phyloP scores from a whole-genome alignment of 2,329 filamentous ascomycete species.

The Rutstroemia sp. region DNA sequence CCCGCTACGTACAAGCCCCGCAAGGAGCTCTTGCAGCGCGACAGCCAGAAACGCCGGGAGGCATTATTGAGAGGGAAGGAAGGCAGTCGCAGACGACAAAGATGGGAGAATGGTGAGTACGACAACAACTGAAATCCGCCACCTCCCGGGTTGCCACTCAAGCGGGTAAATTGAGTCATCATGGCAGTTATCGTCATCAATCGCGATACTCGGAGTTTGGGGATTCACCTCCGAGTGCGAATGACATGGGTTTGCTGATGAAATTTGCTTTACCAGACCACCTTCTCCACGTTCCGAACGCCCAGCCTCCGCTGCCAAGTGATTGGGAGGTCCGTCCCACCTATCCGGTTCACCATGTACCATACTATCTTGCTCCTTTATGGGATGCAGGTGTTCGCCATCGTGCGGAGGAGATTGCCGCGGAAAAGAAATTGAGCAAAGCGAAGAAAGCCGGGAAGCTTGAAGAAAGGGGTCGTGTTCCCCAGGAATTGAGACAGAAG shows the following conservation, averaged over 20 bases:
- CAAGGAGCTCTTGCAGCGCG: constrained; percentile 39
- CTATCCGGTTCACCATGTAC: constrained; percentile 68
- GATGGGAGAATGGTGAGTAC: constrained; percentile 86
- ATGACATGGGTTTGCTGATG: constrained; percentile 3
- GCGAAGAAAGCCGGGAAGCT: constrained; percentile 17
- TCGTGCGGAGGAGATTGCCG: constrained; percentile 42
- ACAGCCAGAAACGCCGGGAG: constrained; percentile 45
- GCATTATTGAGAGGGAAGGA: constrained; percentile 77
- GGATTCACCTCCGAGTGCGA: constrained; percentile 8
- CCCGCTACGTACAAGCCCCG: constrained; percentile 26
- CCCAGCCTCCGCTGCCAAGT: constrained; percentile 67
- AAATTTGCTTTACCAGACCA: constrained; percentile 51
- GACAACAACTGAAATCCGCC: not conserved
- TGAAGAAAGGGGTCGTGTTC: constrained; percentile 52
- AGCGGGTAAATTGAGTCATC: not conserved
- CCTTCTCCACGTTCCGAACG: constrained; percentile 79
- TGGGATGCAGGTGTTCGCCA: constrained; percentile 64
- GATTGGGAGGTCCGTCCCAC: constrained; percentile 84
- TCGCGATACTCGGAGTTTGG: constrained; percentile 11
- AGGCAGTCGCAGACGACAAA: constrained; percentile 73
- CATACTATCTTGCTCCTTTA: constrained; percentile 80
- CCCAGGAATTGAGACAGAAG: constrained; percentile 71
- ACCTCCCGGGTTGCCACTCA: not conserved
- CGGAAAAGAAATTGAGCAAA: constrained; percentile 32
- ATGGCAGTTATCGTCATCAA: not conserved